These are phyloP conservation scores for Acanthamoeba rhysodes DNA, from an alignment of 208 protist genomes.

Conservation along the genomic window DNA sequence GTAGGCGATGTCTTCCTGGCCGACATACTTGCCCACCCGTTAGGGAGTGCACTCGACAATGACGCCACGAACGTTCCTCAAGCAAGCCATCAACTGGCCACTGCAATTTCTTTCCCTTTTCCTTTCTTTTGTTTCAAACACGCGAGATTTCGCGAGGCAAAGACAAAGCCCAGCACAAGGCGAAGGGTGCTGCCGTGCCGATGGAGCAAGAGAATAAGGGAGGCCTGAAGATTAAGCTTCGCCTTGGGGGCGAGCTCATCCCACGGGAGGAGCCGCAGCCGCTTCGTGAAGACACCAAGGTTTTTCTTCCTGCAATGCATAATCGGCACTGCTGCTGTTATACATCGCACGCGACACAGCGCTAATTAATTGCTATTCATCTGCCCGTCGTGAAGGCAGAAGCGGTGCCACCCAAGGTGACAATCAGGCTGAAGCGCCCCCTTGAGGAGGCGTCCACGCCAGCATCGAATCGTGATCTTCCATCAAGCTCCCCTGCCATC, in stretches of 20 bases:
- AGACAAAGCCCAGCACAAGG: too few species aligned
- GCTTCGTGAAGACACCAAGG: too few species aligned
- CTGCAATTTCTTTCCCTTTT: background rate
- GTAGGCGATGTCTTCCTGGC: too few species aligned
- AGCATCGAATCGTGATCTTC: background rate
- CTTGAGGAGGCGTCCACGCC: background rate
- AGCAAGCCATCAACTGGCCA: background rate
- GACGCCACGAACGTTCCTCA: too few species aligned
- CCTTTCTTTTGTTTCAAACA: background rate
- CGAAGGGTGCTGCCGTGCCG: background rate
- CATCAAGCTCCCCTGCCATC: background rate
- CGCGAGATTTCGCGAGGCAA: too few species aligned
- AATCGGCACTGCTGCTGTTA: too few species aligned
- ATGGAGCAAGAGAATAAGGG: background rate
- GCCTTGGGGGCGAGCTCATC: background rate
- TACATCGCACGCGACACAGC: too few species aligned
- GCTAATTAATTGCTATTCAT: too few species aligned
- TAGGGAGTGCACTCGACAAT: too few species aligned
- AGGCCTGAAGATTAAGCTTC: slow-evolving; percentile 4
- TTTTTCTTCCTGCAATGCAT: too few species aligned
- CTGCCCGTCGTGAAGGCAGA: background rate
- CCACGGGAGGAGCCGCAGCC: background rate
- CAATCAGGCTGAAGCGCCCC: background rate
- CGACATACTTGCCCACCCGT: too few species aligned
- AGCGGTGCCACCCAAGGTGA: background rate